These are phyloP conservation scores for Talaromyces marneffei DNA, from an alignment of 2,329 filamentous ascomycete species.

Conservation along the genomic window DNA sequence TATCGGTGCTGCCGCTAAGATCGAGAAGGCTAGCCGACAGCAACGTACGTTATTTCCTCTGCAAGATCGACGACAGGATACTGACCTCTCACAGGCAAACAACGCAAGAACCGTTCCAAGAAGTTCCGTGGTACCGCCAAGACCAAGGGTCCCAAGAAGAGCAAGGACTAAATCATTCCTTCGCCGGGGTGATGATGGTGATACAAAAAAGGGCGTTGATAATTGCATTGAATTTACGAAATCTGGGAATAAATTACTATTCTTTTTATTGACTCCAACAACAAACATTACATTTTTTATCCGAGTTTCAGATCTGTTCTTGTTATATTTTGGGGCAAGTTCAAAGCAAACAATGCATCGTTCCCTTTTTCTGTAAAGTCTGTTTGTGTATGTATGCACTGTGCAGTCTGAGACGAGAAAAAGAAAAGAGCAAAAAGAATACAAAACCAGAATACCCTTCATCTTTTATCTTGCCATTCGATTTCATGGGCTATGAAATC, in stretches of 20 bases:
- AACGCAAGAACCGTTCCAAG: constrained; percentile 99
- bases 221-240: constrained; percentile 14
- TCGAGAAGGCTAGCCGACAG: constrained; percentile 96
- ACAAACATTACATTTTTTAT: constrained; percentile 1
- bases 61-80: neutral
- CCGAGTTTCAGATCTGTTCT: neutral
- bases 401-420: constrained; percentile 1
- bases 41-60: constrained; percentile 70
- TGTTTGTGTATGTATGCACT: constrained; percentile 4
- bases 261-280: constrained; percentile 2
- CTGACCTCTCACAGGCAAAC: constrained; percentile 69
- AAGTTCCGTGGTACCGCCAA: constrained; percentile 96
- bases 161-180: constrained; percentile 59
- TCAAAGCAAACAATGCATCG: neutral
- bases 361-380: constrained; percentile 7
- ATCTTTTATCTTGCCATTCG: neutral
- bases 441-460: constrained; percentile 8
- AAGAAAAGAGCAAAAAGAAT: constrained; percentile 10
- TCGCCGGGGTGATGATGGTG: constrained; percentile 2
- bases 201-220: constrained; percentile 13
- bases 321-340: constrained; percentile 3
- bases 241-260: constrained; percentile 10
- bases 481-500: neutral
- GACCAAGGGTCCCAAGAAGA: constrained; percentile 97
- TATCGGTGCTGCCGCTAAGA: constrained; percentile 86